Percentiles rank a stretch among this genome's conserved stretches.
phyloP scores from a whole-genome alignment of 495 filamentous ascomycete genomes.

The Hypomontagnella monticulosa region DNA sequence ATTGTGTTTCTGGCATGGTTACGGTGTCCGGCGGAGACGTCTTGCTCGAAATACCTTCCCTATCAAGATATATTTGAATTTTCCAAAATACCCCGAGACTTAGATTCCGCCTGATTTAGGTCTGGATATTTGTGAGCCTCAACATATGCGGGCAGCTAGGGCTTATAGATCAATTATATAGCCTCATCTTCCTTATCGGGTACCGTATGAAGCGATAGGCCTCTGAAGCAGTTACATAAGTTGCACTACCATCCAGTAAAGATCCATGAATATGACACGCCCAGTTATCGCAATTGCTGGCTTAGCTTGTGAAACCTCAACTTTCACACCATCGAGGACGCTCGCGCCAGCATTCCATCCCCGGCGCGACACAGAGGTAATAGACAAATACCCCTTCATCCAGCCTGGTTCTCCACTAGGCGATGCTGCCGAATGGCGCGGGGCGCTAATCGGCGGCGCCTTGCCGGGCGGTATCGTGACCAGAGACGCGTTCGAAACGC shows the following conservation, averaged over 20 bases:
- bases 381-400: conserved; percentile 60
- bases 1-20: no score
- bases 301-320: conserved; percentile 66
- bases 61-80: no score
- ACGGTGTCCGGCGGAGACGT: no score
- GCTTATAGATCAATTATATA: neutral
- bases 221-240: neutral
- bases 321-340: conserved; percentile 64
- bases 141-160: no score
- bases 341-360: conserved; percentile 63
- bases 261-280: conserved; percentile 38
- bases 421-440: conserved; percentile 58
- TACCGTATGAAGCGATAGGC: neutral
- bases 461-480: conserved; percentile 64
- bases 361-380: conserved; percentile 55
- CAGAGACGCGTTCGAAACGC: conserved; percentile 57
- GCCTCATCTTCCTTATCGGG: neutral
- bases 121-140: no score
- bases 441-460: conserved; percentile 64
- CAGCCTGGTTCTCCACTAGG: conserved; percentile 54
- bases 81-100: no score
- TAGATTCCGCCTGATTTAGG: no score
- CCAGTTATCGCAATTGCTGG: conserved; percentile 65
- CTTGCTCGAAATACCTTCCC: no score
- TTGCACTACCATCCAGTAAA: no score